These are phyloP conservation scores for Brassica incana DNA, from an alignment of 345 rosid species.

Conservation along the genomic window DNA sequence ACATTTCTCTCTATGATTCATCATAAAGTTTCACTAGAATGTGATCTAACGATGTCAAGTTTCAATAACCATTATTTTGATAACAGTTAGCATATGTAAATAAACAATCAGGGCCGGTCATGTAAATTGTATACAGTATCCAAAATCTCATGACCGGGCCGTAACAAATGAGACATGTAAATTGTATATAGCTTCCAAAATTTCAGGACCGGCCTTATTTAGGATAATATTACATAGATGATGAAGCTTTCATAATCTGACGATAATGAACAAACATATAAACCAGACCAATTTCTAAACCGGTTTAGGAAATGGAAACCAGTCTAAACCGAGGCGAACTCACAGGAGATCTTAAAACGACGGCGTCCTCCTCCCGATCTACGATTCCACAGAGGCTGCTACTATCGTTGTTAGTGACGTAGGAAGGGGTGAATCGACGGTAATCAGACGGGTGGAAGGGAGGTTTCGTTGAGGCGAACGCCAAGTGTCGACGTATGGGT, in stretches of 20 bases:
- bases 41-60: neutral
- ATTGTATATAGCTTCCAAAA: too few relatives aligned
- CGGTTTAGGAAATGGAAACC: constrained; percentile 8
- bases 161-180: too few relatives aligned
- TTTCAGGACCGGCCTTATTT: too few relatives aligned
- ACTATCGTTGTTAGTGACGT: constrained; percentile 11
- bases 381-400: constrained; percentile 23
- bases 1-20: neutral
- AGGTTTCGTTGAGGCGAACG: constrained; percentile 72
- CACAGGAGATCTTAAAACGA: constrained; percentile 81
- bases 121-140: too few relatives aligned
- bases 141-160: too few relatives aligned
- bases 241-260: neutral
- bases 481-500: constrained; percentile 68
- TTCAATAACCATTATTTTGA: neutral
- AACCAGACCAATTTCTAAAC: neutral
- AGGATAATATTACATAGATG: too few relatives aligned
- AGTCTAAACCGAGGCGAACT: constrained; percentile 35
- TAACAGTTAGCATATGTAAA: neutral
- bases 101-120: neutral
- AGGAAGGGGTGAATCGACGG: constrained; percentile 56
- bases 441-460: constrained; percentile 67
- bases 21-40: constrained; percentile 5
- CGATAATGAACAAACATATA: constrained; percentile 1
- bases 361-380: constrained; percentile 62